A percentile compares a stretch with the other conserved stretches of the same genome.
phyloP scores from a whole-genome alignment of 805 yeast genomes.

The Metschnikowia reukaufii region DNA sequence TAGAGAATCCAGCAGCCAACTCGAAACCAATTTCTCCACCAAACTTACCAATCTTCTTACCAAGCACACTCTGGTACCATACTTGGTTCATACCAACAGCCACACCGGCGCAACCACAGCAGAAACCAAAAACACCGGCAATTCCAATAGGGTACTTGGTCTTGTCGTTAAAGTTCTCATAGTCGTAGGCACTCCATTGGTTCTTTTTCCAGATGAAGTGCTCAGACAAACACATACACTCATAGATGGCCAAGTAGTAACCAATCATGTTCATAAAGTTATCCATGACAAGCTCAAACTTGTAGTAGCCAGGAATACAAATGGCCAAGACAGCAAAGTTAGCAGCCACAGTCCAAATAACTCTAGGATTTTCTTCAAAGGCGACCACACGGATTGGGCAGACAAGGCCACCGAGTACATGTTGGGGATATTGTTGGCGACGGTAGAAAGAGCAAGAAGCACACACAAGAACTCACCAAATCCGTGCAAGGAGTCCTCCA shows the following conservation, averaged over 20 bases:
- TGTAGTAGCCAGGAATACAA: slow-evolving; percentile 83
- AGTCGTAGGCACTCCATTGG: slow-evolving; percentile 57
- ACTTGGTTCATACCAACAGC: slow-evolving; percentile 85
- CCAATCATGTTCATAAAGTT: slow-evolving; percentile 91
- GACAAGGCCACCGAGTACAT: slow-evolving; percentile 88
- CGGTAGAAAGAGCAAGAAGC: slow-evolving; percentile 77
- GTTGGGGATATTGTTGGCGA: slow-evolving; percentile 90
- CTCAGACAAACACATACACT: slow-evolving; percentile 72
- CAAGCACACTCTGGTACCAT: slow-evolving; percentile 79
- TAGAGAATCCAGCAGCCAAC: slow-evolving; percentile 66
- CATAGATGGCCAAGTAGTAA: slow-evolving; percentile 86
- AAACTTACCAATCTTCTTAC: slow-evolving; percentile 52
- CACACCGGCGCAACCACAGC: slow-evolving; percentile 83
- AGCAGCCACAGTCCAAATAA: slow-evolving; percentile 76
- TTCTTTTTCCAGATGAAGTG: slow-evolving; percentile 78
- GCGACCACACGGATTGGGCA: slow-evolving; percentile 82
- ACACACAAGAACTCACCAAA: slow-evolving; percentile 92
- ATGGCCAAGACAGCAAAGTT: slow-evolving; percentile 78
- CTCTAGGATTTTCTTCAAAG: slow-evolving; percentile 76
- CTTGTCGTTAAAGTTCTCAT: slow-evolving; percentile 59
- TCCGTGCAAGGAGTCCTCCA: slow-evolving; percentile 76
- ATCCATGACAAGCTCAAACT: slow-evolving; percentile 68
- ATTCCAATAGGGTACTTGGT: slow-evolving; percentile 66
- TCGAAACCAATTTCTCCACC: slow-evolving; percentile 93
- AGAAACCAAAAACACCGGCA: slow-evolving; percentile 77